A percentile compares a stretch with the other conserved stretches of the same genome.
Conservation (phyloP, 805 yeast species). For the Trichomonascus vanleenenianus region DNA sequence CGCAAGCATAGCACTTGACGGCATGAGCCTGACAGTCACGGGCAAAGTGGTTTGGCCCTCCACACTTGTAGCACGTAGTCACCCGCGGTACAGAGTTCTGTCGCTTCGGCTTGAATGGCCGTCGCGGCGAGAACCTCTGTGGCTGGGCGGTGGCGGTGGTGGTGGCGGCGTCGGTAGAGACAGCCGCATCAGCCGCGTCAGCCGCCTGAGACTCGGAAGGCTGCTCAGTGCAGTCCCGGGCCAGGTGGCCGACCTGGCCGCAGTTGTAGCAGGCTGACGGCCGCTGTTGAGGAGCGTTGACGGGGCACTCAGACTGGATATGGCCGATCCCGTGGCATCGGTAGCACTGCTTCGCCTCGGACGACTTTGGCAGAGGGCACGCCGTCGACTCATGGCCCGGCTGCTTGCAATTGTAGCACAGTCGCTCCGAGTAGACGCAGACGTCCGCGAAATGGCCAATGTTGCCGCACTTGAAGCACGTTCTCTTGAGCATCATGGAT, state of each 20-base stretch:
- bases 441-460: conserved; percentile 86
- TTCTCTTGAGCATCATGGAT: conserved; percentile 34
- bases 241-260: conserved; percentile 71
- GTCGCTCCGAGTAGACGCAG: conserved; percentile 73
- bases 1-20: conserved; percentile 84
- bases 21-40: conserved; percentile 72
- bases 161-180: conserved; percentile 13
- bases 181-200: conserved; percentile 8
- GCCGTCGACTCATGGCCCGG: conserved; percentile 81
- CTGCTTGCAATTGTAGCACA: conserved; percentile 88
- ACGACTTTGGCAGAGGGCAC: conserved; percentile 81
- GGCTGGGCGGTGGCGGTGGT: not conserved
- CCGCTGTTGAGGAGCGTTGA: conserved; percentile 40
- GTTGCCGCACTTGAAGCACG: conserved; percentile 54
- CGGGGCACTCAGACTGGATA: conserved; percentile 74
- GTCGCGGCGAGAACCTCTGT: conserved; percentile 23
- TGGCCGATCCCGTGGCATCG: conserved; percentile 87
- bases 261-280: conserved; percentile 69
- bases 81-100: conserved; percentile 7
- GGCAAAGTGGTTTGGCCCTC: conserved; percentile 90
- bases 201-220: conserved; percentile 7
- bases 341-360: conserved; percentile 78
- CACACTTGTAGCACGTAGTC: conserved; percentile 78
- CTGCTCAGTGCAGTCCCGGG: conserved; percentile 50
- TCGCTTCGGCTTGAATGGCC: conserved; percentile 17